Base-by-base conservation (phyloP, 2,329 filamentous ascomycete species). In the Aureobasidium sp. region DNA sequence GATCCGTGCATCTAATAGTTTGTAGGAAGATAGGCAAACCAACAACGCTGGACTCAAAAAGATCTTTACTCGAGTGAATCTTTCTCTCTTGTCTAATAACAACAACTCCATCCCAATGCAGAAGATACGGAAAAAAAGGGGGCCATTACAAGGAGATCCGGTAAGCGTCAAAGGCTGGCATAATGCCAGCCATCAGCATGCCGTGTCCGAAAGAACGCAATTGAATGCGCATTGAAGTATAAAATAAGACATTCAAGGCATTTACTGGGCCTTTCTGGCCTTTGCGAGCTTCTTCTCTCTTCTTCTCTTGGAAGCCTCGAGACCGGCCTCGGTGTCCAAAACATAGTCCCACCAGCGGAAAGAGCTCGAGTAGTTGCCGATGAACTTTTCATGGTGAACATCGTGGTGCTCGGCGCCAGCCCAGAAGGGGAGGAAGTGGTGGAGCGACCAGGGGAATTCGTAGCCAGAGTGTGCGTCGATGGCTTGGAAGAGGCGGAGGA, bases 341-440 rank as follows among this genome's bases (percentile, higher is more conserved):
- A 87, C 75, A 75, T 89, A 96, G 79, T 99, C 94, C 94, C 94
- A 99, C 94, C 94, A 99, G 76, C 93, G 85, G 85, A 99, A 99
- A 81, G 90, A 96, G 73, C 91, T 96, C 57, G 93, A 82, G 75
- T 97, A 99, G 81, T 99, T 99, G 70, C 94, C 94, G 66, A 99
- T 91, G 79, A 99, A 99, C 74, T 91, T 91, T 81, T 99, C 94
- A 79, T 99, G 94, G 79, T 99, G 94, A 48, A 91, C 81, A 72
- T 99, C 94, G 79, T 99, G 94, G 79, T 97, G 93, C 70, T 96
- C 87, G 61, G 94, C 94, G 65, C 94, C 94, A 61, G 93, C 93
- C 94, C 94, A 99, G 84, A 99, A 92, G 39, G 94, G 94, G 57
- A 99, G 79, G 81, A 97, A 89, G 77, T 97, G 90, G 76, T 92